Evolutionary conservation across 2,329 filamentous ascomycete species (phyloP), one percentile per base, ranked within the genome.

Genomic region (Bimuria novae-zelandiae): DNA sequence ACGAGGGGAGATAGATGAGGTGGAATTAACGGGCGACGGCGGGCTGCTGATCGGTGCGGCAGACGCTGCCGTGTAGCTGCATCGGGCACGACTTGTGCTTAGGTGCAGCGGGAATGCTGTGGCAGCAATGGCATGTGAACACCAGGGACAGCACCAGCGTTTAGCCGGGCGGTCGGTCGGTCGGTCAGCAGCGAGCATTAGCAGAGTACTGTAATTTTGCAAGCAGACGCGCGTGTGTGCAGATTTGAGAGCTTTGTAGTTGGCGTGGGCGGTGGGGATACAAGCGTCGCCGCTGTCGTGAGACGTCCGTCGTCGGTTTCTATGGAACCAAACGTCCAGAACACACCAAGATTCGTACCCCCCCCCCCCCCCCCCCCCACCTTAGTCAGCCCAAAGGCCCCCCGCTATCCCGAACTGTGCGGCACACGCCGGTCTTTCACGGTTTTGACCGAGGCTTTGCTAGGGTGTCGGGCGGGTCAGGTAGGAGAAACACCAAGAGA

Each of bases 81-180:
- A 46, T 59, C 36, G 29, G 54, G 45, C 21, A 35, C 23, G n/a
- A 32, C 36, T 41, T 17, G 21, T n/a, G 14, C 29, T 11, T 11
- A 12, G n/a, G 35, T n/a, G 44, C 32, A 6, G n/a, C 27, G 37
- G 32, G 25, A 16, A 10, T 10, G 25, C 25, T 6, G 25, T 27
- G 43, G 48, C 3, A 7, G 42, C 42, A n/a, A 35, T 50, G 41
- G 53, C 56, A 59, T 59, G 56, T 59, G 56, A 59, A 55, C 48
- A 25, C 23, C 19, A 40, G 33, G 4, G 37, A 25, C 30, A 12
- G 30, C 30, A n/a, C 16, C 41, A 43, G 41, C 2, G 19, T 54
- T 56, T 59, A 59, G 53, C 56, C 56, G 56, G 32, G 54, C 25
- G 10, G n/a, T n/a, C n/a, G n/a, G n/a, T n/a, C n/a, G n/a, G n/a